phyloP scores from a whole-genome alignment of 805 yeast genomes.

The Candida takata region DNA sequence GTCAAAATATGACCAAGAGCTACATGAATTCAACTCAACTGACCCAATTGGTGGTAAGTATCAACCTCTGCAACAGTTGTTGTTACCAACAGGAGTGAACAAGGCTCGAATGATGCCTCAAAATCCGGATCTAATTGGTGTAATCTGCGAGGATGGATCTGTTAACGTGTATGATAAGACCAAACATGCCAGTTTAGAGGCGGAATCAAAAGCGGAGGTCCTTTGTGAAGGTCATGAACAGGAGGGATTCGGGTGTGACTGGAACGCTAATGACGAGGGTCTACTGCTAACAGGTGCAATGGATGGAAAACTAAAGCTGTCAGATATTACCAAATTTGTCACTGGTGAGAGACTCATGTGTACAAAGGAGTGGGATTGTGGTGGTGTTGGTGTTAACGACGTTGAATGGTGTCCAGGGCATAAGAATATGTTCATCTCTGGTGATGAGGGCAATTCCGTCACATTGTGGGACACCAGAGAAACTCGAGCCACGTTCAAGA shows the following conservation, averaged over 20 bases:
- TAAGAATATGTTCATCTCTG: constrained; percentile 52
- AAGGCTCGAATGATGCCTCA: constrained; percentile 72
- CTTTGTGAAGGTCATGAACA: constrained; percentile 34
- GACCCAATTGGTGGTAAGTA: constrained; percentile 30
- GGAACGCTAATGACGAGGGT: constrained; percentile 67
- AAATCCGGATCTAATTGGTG: constrained; percentile 76
- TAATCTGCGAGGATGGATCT: constrained; percentile 60
- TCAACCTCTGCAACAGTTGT: constrained; percentile 48
- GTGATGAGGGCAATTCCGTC: constrained; percentile 55
- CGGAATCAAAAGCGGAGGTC: constrained; percentile 43
- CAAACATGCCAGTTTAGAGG: constrained; percentile 54
- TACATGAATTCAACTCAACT: constrained; percentile 27
- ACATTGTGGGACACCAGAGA: constrained; percentile 50
- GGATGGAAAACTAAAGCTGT: constrained; percentile 56
- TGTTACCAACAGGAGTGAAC: constrained; percentile 67
- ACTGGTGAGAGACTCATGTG: constrained; percentile 15
- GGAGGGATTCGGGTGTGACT: constrained; percentile 67
- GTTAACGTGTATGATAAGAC: constrained; percentile 74
- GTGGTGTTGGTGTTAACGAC: constrained; percentile 59
- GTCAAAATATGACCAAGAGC: constrained; percentile 29
- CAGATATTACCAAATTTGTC: constrained; percentile 51
- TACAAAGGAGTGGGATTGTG: constrained; percentile 22
- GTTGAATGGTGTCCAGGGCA: constrained; percentile 63
- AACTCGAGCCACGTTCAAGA: constrained; percentile 3
- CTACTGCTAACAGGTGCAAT: constrained; percentile 51